These are phyloP conservation scores for Brassica juncea DNA, from an alignment of 345 rosid species.

Conservation along the genomic window DNA sequence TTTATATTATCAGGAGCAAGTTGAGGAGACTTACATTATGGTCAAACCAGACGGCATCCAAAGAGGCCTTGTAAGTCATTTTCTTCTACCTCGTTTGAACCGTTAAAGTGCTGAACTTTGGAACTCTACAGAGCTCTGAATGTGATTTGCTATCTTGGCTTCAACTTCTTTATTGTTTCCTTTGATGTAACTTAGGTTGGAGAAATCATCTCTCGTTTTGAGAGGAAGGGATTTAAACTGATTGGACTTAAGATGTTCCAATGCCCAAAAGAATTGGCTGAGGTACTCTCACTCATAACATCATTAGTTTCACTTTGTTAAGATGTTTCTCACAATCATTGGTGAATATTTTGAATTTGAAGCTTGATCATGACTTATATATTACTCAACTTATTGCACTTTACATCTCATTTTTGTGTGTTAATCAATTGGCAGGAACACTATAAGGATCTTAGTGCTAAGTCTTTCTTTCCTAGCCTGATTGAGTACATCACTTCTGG, in stretches of 20 bases:
- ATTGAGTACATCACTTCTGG: slow-evolving; percentile 90
- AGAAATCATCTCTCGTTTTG: slow-evolving; percentile 91
- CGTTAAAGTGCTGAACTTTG: neutral
- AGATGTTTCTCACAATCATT: neutral
- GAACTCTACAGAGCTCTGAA: neutral
- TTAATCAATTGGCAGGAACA: slow-evolving; percentile 62
- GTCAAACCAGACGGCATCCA: slow-evolving; percentile 94
- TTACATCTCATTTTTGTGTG: neutral
- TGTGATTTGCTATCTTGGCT: neutral
- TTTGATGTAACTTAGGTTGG: slow-evolving; percentile 54
- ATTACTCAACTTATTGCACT: neutral
- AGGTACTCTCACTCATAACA: slow-evolving; percentile 49
- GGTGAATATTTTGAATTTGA: neutral
- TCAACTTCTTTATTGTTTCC: neutral
- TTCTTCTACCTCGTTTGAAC: neutral
- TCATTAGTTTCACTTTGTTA: neutral
- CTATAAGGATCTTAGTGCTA: slow-evolving; percentile 84
- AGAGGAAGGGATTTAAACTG: slow-evolving; percentile 66
- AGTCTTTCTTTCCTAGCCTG: slow-evolving; percentile 81
- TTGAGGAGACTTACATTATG: slow-evolving; percentile 88
- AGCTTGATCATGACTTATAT: neutral
- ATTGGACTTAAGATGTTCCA: slow-evolving; percentile 85
- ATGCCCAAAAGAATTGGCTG: slow-evolving; percentile 82
- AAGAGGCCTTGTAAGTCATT: slow-evolving; percentile 75
- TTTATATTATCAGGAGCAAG: slow-evolving; percentile 41